Percentiles rank a stretch among this genome's conserved stretches.
phyloP scores from a whole-genome alignment of 805 yeast genomes.

The Teunomyces stri region DNA sequence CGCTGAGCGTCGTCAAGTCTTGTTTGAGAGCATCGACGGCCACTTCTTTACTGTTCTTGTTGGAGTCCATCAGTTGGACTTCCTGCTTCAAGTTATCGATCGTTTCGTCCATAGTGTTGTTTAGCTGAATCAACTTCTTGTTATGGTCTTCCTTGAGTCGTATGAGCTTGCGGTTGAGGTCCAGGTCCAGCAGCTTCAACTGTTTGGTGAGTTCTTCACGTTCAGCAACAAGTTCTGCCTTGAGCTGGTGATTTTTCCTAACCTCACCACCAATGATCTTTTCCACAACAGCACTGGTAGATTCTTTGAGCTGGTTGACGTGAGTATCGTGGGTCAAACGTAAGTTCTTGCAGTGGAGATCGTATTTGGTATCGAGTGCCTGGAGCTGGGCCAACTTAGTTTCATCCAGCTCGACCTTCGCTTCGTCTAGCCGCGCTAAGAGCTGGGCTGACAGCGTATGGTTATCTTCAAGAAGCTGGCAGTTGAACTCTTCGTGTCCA shows the following conservation, averaged over 20 bases:
- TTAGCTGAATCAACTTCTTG: constrained; percentile 14
- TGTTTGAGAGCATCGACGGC: constrained; percentile 9
- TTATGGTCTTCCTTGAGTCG: constrained; percentile 25
- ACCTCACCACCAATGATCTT: constrained; percentile 32
- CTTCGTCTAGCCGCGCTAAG: not conserved
- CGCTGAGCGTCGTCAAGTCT: constrained; percentile 2
- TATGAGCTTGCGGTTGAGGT: constrained; percentile 21
- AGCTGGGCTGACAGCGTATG: not conserved
- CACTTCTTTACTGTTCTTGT: constrained; percentile 2
- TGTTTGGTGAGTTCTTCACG: constrained; percentile 13
- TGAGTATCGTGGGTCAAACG: constrained; percentile 23
- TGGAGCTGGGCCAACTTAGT: not conserved
- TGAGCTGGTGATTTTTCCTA: constrained; percentile 26
- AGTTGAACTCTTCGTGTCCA: constrained; percentile 13
- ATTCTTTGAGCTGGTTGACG: constrained; percentile 27
- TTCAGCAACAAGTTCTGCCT: constrained; percentile 12
- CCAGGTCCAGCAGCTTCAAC: constrained; percentile 12
- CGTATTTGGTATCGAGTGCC: constrained; percentile 5
- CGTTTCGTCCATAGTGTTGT: constrained; percentile 15
- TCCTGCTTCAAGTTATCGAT: constrained; percentile 11
- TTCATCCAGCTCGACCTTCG: not conserved
- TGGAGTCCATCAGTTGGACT: constrained; percentile 7
- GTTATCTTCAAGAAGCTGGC: constrained; percentile 8
- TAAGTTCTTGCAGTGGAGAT: constrained; percentile 11
- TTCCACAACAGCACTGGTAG: constrained; percentile 34